Conservation (phyloP, 805 yeast genomes). For the Clavispora fructus region DNA sequence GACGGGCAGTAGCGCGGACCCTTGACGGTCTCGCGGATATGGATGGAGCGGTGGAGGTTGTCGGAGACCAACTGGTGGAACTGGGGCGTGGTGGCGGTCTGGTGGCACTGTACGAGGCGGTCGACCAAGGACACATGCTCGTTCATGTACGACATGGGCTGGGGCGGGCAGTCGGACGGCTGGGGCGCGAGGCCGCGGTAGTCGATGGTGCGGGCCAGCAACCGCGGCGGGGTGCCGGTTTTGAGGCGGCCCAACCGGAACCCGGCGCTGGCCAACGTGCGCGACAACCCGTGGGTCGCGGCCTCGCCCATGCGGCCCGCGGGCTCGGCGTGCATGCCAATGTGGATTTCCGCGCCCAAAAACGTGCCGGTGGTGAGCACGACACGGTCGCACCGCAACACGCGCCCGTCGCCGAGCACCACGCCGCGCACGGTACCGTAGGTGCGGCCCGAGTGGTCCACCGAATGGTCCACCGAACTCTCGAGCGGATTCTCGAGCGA, state of each 20-base stretch:
- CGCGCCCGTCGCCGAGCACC: slow-evolving; percentile 59
- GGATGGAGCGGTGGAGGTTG: slow-evolving; percentile 79
- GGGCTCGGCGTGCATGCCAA: slow-evolving; percentile 75
- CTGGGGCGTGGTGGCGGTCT: slow-evolving; percentile 70
- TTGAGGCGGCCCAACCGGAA: slow-evolving; percentile 84
- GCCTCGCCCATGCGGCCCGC: slow-evolving; percentile 93
- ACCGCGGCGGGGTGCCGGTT: slow-evolving; percentile 96
- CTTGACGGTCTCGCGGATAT: slow-evolving; percentile 86
- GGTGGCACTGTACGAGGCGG: slow-evolving; percentile 63
- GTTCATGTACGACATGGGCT: slow-evolving; percentile 85
- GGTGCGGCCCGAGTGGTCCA: slow-evolving; percentile 32
- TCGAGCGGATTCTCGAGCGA: no score
- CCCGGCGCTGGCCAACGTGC: slow-evolving; percentile 70
- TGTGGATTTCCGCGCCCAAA: slow-evolving; percentile 88
- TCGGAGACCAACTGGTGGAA: slow-evolving; percentile 64
- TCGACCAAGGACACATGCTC: slow-evolving; percentile 54
- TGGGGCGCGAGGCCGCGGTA: slow-evolving; percentile 61
- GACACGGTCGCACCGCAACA: slow-evolving; percentile 59
- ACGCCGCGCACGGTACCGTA: slow-evolving; percentile 62
- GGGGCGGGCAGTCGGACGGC: slow-evolving; percentile 77
- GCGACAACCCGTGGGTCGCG: slow-evolving; percentile 84
- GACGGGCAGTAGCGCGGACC: slow-evolving; percentile 99
- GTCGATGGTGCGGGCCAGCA: slow-evolving; percentile 67
- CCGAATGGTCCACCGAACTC: no score
- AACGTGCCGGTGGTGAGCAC: slow-evolving; percentile 96